phyloP scores from a whole-genome alignment of 371 early-diverging fungal genomes.

The Coemansia linderi region DNA sequence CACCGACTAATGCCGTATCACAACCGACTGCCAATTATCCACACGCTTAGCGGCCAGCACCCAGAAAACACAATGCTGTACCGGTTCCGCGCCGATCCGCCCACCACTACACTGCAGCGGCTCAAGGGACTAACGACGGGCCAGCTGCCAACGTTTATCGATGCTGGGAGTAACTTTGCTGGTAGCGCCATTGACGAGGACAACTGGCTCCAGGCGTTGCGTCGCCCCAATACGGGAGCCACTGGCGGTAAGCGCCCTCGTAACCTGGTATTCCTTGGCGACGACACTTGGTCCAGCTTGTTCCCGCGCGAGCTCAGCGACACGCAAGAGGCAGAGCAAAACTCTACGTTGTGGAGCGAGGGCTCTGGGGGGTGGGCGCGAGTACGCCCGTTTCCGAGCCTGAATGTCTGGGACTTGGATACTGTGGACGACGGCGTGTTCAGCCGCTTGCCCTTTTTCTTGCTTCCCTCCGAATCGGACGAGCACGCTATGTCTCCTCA shows the following conservation, averaged over 20 bases:
- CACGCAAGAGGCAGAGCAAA: slow-evolving; percentile 11
- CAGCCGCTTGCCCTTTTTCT: slow-evolving; percentile 60
- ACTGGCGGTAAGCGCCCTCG: not conserved
- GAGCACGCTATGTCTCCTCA: slow-evolving; percentile 1
- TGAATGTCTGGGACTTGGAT: slow-evolving; percentile 91
- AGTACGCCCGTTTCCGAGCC: slow-evolving; percentile 73
- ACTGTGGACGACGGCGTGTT: slow-evolving; percentile 89
- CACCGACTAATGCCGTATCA: slow-evolving; percentile 58
- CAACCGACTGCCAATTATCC: slow-evolving; percentile 76
- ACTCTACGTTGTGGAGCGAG: slow-evolving; percentile 3
- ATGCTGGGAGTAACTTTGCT: slow-evolving; percentile 92
- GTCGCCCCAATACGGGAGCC: slow-evolving; percentile 5
- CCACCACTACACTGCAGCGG: slow-evolving; percentile 95
- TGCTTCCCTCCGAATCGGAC: slow-evolving; percentile 35
- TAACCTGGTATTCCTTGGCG: slow-evolving; percentile 61
- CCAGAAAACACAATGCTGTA: slow-evolving; percentile 74
- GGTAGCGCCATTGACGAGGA: slow-evolving; percentile 83
- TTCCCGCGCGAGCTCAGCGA: slow-evolving; percentile 55
- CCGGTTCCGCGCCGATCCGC: slow-evolving; percentile 91
- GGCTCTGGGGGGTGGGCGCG: slow-evolving; percentile 30
- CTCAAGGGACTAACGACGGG: slow-evolving; percentile 92
- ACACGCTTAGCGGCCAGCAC: slow-evolving; percentile 56
- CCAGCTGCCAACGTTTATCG: slow-evolving; percentile 74
- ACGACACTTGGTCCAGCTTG: slow-evolving; percentile 70
- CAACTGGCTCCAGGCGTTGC: slow-evolving; percentile 71